phyloP scores from a whole-genome alignment of 2,329 filamentous ascomycete species.

The Pseudogymnoascus sp. region DNA sequence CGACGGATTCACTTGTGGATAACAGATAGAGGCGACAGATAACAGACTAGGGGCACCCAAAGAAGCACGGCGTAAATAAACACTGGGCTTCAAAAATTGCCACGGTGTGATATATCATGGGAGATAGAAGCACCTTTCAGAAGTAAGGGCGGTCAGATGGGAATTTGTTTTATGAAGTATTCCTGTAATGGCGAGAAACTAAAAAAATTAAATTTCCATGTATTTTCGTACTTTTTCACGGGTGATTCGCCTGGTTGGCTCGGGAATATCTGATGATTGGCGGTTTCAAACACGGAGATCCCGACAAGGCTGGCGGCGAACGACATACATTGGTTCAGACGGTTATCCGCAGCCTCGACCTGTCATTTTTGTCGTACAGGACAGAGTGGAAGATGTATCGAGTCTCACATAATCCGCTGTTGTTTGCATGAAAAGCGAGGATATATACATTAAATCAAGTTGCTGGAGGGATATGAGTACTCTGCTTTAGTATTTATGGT shows the following conservation, averaged over 20 bases:
- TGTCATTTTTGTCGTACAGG: background rate
- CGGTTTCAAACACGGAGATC: background rate
- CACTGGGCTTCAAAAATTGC: background rate
- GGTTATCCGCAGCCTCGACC: background rate
- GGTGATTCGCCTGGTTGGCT: background rate
- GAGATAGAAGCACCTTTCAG: background rate
- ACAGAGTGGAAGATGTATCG: background rate
- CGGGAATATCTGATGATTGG: background rate
- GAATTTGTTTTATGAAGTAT: background rate
- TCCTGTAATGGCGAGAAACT: background rate
- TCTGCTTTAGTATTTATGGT: too few relatives aligned
- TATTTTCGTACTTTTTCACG: background rate
- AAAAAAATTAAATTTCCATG: slow-evolving; percentile 1
- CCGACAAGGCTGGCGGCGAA: background rate
- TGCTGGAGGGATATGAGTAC: background rate
- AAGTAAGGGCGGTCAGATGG: background rate
- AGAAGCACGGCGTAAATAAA: background rate
- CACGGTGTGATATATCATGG: background rate
- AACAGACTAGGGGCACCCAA: background rate
- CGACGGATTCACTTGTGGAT: background rate
- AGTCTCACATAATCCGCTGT: background rate
- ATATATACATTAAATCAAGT: background rate
- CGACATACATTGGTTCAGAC: background rate
- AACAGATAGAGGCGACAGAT: background rate
- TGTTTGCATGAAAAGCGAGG: background rate